A percentile compares a stretch with the other conserved stretches of the same genome.
Evolutionary conservation across 2,329 filamentous ascomycete genomes (phyloP).

Genomic region (Diaporthe sp.): DNA sequence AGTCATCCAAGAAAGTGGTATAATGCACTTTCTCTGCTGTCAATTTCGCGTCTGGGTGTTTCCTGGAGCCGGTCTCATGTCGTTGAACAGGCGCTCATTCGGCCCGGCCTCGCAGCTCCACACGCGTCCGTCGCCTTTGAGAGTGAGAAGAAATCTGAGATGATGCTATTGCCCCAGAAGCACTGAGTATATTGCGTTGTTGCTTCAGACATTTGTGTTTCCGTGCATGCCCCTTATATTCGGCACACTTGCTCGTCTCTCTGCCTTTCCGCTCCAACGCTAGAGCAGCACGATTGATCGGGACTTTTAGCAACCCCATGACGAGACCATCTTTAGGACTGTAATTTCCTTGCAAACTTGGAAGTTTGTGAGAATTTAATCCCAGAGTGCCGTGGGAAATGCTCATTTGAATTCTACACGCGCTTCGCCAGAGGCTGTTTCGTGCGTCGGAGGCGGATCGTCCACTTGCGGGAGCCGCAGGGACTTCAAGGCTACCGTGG

Average conservation of each 20-base stretch:
- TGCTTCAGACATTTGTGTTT: too few species aligned
- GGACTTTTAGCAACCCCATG: background rate
- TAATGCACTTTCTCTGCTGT: background rate
- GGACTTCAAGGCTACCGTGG: background rate
- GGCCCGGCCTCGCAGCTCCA: background rate
- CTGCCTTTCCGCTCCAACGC: background rate
- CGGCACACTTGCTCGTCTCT: too few species aligned
- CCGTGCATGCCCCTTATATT: too few species aligned
- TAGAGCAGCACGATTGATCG: background rate
- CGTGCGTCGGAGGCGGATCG: background rate
- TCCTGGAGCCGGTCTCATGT: background rate
- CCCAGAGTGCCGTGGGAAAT: background rate
- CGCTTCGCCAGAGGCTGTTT: background rate
- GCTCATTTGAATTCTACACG: background rate
- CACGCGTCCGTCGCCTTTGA: background rate
- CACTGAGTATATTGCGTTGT: too few species aligned
- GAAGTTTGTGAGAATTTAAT: too few species aligned
- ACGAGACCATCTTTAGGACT: background rate
- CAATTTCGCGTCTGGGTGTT: background rate
- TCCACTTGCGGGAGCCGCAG: background rate
- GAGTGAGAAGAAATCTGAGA: background rate
- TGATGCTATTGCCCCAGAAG: too few species aligned
- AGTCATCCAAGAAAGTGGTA: background rate
- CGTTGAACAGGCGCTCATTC: background rate
- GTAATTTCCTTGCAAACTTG: background rate